phyloP scores from a whole-genome alignment of 768 basidiomycete genomes.

The Rhodotorula graminis region DNA sequence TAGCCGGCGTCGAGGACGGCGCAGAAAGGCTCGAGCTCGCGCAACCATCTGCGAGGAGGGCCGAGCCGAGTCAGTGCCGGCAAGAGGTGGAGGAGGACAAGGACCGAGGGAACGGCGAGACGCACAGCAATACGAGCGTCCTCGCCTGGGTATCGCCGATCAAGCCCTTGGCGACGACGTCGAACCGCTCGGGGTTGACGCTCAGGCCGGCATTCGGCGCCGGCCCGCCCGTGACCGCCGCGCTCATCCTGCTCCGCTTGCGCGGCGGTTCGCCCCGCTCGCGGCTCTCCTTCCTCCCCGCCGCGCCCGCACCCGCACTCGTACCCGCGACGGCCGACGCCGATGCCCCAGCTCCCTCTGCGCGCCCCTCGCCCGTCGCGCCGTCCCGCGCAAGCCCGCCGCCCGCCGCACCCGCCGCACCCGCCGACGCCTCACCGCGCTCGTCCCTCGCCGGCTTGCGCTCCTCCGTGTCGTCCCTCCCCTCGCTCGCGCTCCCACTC shows the following conservation, averaged over 20 bases:
- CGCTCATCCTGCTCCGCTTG: not conserved
- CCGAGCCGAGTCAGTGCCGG: not conserved
- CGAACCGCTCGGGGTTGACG: constrained; percentile 2
- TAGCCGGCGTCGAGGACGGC: constrained; percentile 6
- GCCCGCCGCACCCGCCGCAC: not conserved
- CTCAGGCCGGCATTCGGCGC: too few species aligned
- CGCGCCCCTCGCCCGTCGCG: not conserved
- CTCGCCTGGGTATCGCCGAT: constrained; percentile 9
- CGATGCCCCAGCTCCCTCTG: not conserved
- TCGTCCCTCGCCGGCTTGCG: not conserved
- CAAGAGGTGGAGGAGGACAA: not conserved
- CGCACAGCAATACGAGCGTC: constrained; percentile 6
- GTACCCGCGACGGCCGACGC: not conserved
- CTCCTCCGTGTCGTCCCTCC: too few species aligned
- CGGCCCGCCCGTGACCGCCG: too few species aligned
- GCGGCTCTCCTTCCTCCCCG: not conserved
- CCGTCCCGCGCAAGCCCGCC: not conserved
- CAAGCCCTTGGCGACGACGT: constrained; percentile 20
- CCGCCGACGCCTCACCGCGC: not conserved
- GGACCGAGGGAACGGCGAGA: not conserved
- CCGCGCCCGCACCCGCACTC: not conserved
- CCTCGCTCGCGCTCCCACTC: not conserved
- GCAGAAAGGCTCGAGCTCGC: constrained; percentile 18
- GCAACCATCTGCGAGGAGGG: not conserved
- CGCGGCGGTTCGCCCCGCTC: not conserved